A percentile compares a stretch with the other conserved stretches of the same genome.
phyloP scores from a whole-genome alignment of 2,329 filamentous ascomycete genomes.

The Cladophialophora chaetospira region DNA sequence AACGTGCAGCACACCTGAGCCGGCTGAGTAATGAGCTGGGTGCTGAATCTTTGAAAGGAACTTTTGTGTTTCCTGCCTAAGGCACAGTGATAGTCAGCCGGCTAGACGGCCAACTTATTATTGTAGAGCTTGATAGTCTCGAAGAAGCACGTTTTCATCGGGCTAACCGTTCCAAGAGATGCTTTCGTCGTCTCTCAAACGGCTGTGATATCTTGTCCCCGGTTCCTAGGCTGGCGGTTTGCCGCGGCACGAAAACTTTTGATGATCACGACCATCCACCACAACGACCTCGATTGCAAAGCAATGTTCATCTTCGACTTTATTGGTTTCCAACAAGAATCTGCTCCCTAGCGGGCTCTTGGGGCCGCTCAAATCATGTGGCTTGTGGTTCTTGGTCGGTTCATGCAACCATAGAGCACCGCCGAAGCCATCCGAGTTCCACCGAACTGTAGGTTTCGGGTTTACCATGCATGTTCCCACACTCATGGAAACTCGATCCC shows the following conservation, averaged over 20 bases:
- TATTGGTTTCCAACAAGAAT: background rate
- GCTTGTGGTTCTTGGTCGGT: background rate
- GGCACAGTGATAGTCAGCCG: no score
- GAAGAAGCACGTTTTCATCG: no score
- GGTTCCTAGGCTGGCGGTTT: slow-evolving; percentile 1
- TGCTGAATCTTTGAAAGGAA: background rate
- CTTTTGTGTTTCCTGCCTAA: no score
- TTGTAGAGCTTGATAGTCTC: no score
- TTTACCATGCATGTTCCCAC: background rate
- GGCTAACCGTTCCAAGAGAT: no score
- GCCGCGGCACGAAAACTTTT: slow-evolving; percentile 10
- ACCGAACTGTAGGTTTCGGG: slow-evolving; percentile 7
- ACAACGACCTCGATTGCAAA: background rate
- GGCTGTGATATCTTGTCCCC: background rate
- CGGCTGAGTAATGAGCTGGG: background rate
- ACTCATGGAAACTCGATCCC: background rate
- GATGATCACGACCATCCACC: background rate
- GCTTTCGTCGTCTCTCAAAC: background rate
- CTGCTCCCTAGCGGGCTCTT: background rate
- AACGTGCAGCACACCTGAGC: background rate
- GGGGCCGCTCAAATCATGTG: background rate
- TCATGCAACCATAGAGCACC: background rate
- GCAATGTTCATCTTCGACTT: background rate
- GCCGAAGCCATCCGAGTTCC: background rate
- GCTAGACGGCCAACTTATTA: background rate